Evolutionary conservation across 1,284 basidiomycete genomes (phyloP).

Genomic region (Pulveroboletus ridleyi): DNA sequence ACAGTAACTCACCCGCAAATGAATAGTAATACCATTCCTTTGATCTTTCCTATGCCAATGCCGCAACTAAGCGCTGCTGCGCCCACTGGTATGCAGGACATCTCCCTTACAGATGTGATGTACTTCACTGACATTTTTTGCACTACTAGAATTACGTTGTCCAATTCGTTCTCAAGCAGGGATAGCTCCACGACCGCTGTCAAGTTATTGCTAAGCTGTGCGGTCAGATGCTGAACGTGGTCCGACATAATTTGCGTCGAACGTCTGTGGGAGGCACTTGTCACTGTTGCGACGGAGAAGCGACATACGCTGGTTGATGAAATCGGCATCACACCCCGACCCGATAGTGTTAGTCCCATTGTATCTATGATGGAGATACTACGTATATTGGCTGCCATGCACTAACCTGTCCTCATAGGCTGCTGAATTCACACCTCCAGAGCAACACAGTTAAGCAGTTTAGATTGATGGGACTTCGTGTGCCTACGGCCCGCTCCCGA

Average conservation of each 20-base stretch:
- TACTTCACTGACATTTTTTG: constrained; percentile 14
- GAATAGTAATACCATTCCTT: constrained; percentile 38
- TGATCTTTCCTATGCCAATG: constrained; percentile 59
- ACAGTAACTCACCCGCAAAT: constrained; percentile 30
- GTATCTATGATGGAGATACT: constrained; percentile 80
- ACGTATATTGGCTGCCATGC: constrained; percentile 28
- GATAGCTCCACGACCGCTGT: constrained; percentile 72
- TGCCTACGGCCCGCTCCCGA: no score
- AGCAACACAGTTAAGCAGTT: constrained; percentile 59
- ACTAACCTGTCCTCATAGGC: constrained; percentile 55
- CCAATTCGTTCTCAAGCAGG: constrained; percentile 92
- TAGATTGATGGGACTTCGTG: no score
- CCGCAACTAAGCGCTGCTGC: constrained; percentile 48
- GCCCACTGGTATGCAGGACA: constrained; percentile 49
- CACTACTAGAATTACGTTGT: constrained; percentile 88
- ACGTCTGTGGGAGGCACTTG: constrained; percentile 93
- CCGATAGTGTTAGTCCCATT: constrained; percentile 69
- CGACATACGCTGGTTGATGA: constrained; percentile 81
- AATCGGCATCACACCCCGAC: constrained; percentile 69
- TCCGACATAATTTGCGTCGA: constrained; percentile 95
- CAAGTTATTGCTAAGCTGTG: constrained; percentile 77
- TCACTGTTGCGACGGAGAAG: constrained; percentile 67
- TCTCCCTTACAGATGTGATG: background rate
- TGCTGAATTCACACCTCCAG: constrained; percentile 81
- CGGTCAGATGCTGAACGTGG: constrained; percentile 82